A percentile compares a stretch with the other conserved stretches of the same genome.
These are phyloP conservation scores for Penicillium sp. DNA, from an alignment of 2,329 filamentous ascomycete species.

Conservation along the genomic window DNA sequence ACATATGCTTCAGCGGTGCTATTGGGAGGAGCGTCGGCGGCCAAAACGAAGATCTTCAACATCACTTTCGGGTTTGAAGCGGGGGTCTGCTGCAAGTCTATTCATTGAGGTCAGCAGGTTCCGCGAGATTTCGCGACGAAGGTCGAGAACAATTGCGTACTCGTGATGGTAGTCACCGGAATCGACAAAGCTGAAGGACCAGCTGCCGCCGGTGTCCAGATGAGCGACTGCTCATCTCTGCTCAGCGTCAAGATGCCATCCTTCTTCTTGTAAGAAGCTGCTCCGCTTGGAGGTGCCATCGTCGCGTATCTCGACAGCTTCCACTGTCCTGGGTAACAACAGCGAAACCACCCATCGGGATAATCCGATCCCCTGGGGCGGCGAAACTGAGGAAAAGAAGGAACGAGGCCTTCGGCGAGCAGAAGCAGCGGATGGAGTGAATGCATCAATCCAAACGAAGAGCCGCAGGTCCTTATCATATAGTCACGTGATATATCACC, in stretches of 20 bases:
- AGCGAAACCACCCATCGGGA: conserved; percentile 42
- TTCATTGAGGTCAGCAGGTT: conserved; percentile 6
- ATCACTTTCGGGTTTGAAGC: conserved; percentile 88
- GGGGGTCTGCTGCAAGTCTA: conserved; percentile 93
- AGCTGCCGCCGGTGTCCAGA: conserved; percentile 75
- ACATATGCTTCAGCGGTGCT: conserved; percentile 68
- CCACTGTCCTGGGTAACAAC: conserved; percentile 41
- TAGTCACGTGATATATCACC: conserved; percentile 24
- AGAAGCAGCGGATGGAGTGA: conserved; percentile 10
- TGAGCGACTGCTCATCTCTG: conserved; percentile 72
- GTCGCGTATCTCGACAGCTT: conserved; percentile 41
- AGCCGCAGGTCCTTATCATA: conserved; percentile 22
- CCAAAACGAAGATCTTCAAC: conserved; percentile 84
- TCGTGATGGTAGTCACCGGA: conserved; percentile 76
- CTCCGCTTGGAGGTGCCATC: conserved; percentile 61
- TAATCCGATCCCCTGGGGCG: conserved; percentile 25
- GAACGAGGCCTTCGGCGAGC: conserved; percentile 23
- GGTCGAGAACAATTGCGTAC: conserved; percentile 55
- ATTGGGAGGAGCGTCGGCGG: conserved; percentile 45
- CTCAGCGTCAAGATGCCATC: conserved; percentile 82
- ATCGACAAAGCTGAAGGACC: conserved; percentile 70
- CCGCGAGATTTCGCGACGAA: conserved; percentile 2
- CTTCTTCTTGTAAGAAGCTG: conserved; percentile 90
- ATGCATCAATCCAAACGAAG: conserved; percentile 12
- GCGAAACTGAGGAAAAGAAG: conserved; percentile 24